Evolutionary conservation across 148 eudicot genomes (phyloP).

Genomic region (Cornus kousa): DNA sequence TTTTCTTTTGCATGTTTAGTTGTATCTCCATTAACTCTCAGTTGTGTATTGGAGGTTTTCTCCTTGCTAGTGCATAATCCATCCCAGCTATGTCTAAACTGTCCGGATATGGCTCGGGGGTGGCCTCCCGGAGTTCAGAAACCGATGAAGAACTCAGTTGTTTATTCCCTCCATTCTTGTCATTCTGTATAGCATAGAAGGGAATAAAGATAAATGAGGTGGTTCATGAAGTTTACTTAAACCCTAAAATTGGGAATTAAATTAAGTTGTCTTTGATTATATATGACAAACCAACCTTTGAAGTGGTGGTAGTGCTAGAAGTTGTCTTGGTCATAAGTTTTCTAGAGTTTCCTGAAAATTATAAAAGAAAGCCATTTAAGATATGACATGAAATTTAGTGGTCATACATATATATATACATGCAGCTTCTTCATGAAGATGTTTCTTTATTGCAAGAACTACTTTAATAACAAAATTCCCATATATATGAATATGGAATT

Average conservation of each 20-base stretch:
- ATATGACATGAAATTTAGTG: neutral
- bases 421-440: neutral
- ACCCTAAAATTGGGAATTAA: neutral
- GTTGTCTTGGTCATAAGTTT: slow-evolving; percentile 32
- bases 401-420: neutral
- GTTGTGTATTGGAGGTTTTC: slow-evolving; percentile 64
- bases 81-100: slow-evolving; percentile 49
- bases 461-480: neutral
- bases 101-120: slow-evolving; percentile 21
- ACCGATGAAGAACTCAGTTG: slow-evolving; percentile 7
- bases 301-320: slow-evolving; percentile 27
- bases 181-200: slow-evolving; percentile 22
- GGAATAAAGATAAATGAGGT: neutral
- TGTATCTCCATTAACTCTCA: neutral
- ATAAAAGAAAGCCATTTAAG: slow-evolving; percentile 7
- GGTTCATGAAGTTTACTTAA: neutral
- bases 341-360: slow-evolving; percentile 42
- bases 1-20: slow-evolving; percentile 9
- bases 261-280: neutral
- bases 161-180: slow-evolving; percentile 13
- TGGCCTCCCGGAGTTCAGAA: slow-evolving; percentile 20
- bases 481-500: neutral
- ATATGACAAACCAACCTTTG: slow-evolving; percentile 34
- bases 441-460: too few relatives aligned
- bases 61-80: slow-evolving; percentile 68